A percentile compares a stretch with the other conserved stretches of the same genome.
Evolutionary conservation across 306 rosid species (phyloP).

Genomic region (Prinsepia uniflora): DNA sequence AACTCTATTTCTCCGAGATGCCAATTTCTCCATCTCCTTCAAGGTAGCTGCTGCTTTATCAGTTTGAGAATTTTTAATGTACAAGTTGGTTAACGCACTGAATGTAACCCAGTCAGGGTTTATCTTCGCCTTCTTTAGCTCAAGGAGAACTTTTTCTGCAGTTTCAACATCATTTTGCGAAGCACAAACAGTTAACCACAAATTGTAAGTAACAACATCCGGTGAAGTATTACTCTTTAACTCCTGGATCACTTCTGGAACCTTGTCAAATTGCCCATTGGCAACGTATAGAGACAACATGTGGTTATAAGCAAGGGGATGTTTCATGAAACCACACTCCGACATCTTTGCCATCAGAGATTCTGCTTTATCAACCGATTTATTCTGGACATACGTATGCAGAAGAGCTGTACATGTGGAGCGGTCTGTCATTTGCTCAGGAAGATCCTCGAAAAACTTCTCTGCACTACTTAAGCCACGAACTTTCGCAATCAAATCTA

Average conservation of each 20-base stretch:
- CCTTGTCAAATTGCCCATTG: constrained; percentile 60
- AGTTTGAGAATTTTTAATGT: constrained; percentile 41
- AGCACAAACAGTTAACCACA: constrained; percentile 62
- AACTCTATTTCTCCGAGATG: constrained; percentile 40
- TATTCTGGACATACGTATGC: constrained; percentile 65
- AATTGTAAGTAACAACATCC: constrained; percentile 67
- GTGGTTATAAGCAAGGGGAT: constrained; percentile 76
- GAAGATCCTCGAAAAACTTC: constrained; percentile 90
- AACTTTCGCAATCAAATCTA: constrained; percentile 88
- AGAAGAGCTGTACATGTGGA: constrained; percentile 66
- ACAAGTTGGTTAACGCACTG: constrained; percentile 71
- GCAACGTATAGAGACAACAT: constrained; percentile 70
- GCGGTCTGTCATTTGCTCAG: constrained; percentile 45
- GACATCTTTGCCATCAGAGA: constrained; percentile 79
- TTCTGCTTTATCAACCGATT: constrained; percentile 61
- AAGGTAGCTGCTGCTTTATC: constrained; percentile 67
- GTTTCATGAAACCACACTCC: constrained; percentile 54
- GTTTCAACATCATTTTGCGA: constrained; percentile 53
- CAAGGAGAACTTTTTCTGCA: constrained; percentile 69
- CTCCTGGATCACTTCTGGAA: constrained; percentile 47
- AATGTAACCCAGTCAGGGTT: constrained; percentile 82
- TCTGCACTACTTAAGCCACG: constrained; percentile 78
- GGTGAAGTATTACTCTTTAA: constrained; percentile 58
- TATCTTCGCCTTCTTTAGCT: constrained; percentile 57
- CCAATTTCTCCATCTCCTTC: constrained; percentile 81